These are phyloP conservation scores for Paramecium sexaurelia DNA, from an alignment of 73 alveolate species.

Conservation along the genomic window DNA sequence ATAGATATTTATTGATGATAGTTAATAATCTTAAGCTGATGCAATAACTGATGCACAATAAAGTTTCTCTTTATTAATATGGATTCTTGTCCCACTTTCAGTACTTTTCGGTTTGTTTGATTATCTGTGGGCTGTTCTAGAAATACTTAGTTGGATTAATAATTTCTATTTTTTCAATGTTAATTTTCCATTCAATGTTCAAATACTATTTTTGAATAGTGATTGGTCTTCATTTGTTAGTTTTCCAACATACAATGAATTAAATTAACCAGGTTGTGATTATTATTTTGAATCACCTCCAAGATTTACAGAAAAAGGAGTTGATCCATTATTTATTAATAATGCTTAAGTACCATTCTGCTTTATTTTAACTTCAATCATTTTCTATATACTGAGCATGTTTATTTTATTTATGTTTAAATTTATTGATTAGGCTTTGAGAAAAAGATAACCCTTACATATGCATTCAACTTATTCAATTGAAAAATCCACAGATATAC, in stretches of 20 bases:
- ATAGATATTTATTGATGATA: background rate
- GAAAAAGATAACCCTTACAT: background rate
- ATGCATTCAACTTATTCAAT: background rate
- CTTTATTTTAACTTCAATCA: background rate
- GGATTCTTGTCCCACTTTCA: background rate
- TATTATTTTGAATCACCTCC: background rate
- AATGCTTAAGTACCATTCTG: background rate
- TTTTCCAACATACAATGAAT: background rate
- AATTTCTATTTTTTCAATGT: background rate
- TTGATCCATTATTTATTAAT: conserved; percentile 16
- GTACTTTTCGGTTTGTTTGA: background rate
- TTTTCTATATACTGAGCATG: background rate
- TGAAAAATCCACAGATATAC: background rate
- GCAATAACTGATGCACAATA: background rate
- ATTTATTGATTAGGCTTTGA: background rate
- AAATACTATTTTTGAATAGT: background rate
- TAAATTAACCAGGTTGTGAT: background rate
- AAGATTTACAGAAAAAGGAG: background rate
- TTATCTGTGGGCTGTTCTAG: background rate
- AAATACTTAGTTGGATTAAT: background rate
- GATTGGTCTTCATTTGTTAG: background rate
- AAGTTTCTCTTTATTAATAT: background rate
- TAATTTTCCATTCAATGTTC: background rate
- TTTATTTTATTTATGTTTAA: background rate
- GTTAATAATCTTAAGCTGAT: background rate